These are phyloP conservation scores for Solanum megistacrolobum DNA, from an alignment of 257 asterid genomes.

Conservation along the genomic window DNA sequence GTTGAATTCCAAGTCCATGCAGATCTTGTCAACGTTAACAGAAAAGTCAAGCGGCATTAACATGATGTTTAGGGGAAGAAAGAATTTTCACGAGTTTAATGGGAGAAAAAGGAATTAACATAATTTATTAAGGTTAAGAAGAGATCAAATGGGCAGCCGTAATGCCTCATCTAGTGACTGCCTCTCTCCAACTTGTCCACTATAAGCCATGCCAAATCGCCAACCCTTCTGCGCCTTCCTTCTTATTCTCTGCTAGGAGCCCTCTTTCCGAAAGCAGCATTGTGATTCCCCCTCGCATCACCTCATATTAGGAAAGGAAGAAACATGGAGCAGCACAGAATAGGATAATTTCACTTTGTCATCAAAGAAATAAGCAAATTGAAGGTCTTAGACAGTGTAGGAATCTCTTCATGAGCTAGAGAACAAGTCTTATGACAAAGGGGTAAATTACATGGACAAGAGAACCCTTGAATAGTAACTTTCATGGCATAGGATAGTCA, in stretches of 20 bases:
- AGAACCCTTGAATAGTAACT: not conserved
- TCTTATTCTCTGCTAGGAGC: not conserved
- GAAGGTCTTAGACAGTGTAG: not conserved
- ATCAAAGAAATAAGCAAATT: not conserved
- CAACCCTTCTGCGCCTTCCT: not conserved
- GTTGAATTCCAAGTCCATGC: not conserved
- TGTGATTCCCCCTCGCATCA: not conserved
- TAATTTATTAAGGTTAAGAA: not conserved
- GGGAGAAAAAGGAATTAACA: not conserved
- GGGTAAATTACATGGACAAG: not conserved
- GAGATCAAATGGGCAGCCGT: not conserved
- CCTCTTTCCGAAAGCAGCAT: not conserved
- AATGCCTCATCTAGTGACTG: not conserved
- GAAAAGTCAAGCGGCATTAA: not conserved
- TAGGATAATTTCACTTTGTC: not conserved
- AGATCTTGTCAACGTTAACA: not conserved
- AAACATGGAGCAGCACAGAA: not conserved
- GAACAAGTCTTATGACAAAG: not conserved
- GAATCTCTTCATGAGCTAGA: not conserved
- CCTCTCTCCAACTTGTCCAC: not conserved
- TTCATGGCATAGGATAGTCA: not conserved
- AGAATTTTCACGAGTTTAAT: not conserved
- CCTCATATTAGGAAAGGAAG: not conserved
- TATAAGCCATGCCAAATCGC: not conserved
- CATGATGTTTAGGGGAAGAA: not conserved